Base-by-base conservation (phyloP, 2,329 filamentous ascomycete species). In the Penicillium brevicompactum region DNA sequence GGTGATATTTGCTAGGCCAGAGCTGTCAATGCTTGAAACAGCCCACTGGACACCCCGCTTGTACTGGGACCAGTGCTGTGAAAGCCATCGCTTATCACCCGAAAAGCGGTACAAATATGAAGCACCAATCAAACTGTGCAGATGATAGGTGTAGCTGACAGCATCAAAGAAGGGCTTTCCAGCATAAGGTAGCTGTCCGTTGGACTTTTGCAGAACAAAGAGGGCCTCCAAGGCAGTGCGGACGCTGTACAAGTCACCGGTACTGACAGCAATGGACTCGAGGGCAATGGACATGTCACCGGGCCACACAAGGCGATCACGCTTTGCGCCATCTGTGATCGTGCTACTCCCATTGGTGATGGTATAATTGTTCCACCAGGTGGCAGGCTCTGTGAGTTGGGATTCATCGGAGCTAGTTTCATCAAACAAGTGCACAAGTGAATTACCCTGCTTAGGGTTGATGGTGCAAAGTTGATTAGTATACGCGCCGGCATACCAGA, bases 281-380 rank as follows among this genome's bases (percentile, higher is more conserved):
- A 83, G 74, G 4, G 82, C 80, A 56, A 85, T 82, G 4, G 78
- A 78, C 75, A 87, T 83, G 63, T 87, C 85, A 1, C 84, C 84
- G 10, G 84, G 80, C 83, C 84, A 87, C 2, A 87, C 80, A 1
- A 74, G 69, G 1, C 74, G 67, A 55, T 77, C 75, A 2, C 75
- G 67, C 47, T 78, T 76, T 11, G 71, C 74, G 4, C 74, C 74
- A 56, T 77, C 75, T 4, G 73, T 70, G 44, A 76, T 65, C 2
- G 70, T 71, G 7, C 66, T 71, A 54, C 63, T 59, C 45, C 72
- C 61, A 64, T 67, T 55, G 55, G 69, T 22, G 56, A 71, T 62
- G 3, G 62, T 66, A 22, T 60, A 55, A 54, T 73, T 73, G 34
- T 64, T 73, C 11, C 65, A 68, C 71, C 69, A 74, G 6, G 60